These are phyloP conservation scores for Wickerhamomyces chambardii DNA, from an alignment of 805 yeast species.

Conservation along the genomic window DNA sequence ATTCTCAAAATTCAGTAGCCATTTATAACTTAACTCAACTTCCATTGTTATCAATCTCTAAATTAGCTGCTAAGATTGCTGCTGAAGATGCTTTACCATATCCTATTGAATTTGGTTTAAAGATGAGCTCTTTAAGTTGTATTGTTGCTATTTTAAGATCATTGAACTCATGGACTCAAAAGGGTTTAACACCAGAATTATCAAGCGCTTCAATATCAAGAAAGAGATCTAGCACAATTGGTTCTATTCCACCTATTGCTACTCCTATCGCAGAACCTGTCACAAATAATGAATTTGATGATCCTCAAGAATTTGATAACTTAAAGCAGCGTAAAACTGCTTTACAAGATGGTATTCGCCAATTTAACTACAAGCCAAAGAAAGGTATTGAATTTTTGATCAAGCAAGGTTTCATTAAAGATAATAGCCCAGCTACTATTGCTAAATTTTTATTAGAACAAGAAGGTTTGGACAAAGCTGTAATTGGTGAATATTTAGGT, in stretches of 20 bases:
- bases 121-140: slow-evolving; percentile 71
- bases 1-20: slow-evolving; percentile 46
- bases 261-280: slow-evolving; percentile 1
- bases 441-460: slow-evolving; percentile 69
- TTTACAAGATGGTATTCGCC: slow-evolving; percentile 64
- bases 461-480: slow-evolving; percentile 73
- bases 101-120: slow-evolving; percentile 79
- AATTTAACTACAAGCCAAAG: slow-evolving; percentile 80
- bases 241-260: slow-evolving; percentile 8
- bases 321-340: slow-evolving; percentile 79
- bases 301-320: slow-evolving; percentile 78
- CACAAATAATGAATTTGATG: slow-evolving; percentile 38
- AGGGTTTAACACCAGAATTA: slow-evolving; percentile 29
- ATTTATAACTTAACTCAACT: slow-evolving; percentile 68
- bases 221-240: slow-evolving; percentile 18
- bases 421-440: slow-evolving; percentile 54
- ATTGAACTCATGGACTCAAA: slow-evolving; percentile 80
- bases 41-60: slow-evolving; percentile 68
- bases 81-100: slow-evolving; percentile 45
- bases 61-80: slow-evolving; percentile 40
- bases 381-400: slow-evolving; percentile 62
- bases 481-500: slow-evolving; percentile 87
- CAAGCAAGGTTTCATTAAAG: slow-evolving; percentile 51
- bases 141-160: slow-evolving; percentile 79
- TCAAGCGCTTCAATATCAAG: slow-evolving; percentile 12